These are phyloP conservation scores for Discostella stelligeroides DNA, from an alignment of 108 stramenopile genomes.

Conservation along the genomic window DNA sequence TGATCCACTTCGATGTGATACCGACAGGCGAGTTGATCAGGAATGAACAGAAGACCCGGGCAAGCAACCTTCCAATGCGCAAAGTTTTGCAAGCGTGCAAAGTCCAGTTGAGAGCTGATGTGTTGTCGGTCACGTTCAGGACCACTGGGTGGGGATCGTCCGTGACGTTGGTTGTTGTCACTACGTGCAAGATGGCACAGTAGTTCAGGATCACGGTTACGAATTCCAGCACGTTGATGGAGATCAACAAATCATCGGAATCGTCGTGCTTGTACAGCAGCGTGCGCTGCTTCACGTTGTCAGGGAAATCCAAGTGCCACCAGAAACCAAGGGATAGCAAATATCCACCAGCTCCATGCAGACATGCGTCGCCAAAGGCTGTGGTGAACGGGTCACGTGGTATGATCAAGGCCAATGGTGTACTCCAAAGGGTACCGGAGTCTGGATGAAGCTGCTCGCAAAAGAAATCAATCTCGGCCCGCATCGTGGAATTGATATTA, in stretches of 20 bases:
- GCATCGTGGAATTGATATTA: constrained; percentile 16
- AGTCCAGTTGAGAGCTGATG: constrained; percentile 6
- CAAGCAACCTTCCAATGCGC: constrained; percentile 4
- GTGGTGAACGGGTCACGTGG: not conserved
- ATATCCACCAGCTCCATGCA: constrained; percentile 21
- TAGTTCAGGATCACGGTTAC: constrained; percentile 2
- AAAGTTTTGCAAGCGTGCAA: constrained; percentile 3
- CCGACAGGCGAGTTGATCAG: constrained; percentile 12
- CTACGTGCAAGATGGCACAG: not conserved
- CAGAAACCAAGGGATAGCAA: not conserved
- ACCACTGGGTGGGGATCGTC: constrained; percentile 4
- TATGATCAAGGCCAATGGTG: constrained; percentile 18
- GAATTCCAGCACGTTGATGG: not conserved
- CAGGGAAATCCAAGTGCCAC: constrained; percentile 20
- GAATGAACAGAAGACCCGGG: not conserved
- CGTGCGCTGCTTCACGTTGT: constrained; percentile 1
- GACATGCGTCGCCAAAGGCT: constrained; percentile 11
- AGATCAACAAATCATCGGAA: not conserved
- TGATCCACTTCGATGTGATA: constrained; percentile 13
- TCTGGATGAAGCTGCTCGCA: not conserved
- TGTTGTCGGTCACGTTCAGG: constrained; percentile 14
- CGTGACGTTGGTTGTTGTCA: not conserved
- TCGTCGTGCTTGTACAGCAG: not conserved
- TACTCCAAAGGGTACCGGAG: not conserved
- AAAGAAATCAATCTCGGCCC: constrained; percentile 15